Conservation (phyloP, 345 rosid genomes). For the Gossypium ekmanianum region DNA sequence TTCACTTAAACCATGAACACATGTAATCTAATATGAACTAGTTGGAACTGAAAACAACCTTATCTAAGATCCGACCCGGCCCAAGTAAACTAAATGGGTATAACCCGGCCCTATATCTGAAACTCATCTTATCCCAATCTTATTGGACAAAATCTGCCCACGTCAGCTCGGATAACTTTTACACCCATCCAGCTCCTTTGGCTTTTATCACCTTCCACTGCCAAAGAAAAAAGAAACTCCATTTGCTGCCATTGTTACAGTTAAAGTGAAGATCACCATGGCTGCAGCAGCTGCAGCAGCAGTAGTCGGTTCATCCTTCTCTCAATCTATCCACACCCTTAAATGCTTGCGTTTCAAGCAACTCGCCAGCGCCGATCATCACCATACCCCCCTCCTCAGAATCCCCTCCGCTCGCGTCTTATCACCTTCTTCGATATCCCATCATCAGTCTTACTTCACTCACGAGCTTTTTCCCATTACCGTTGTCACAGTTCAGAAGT, state of each 20-base stretch:
- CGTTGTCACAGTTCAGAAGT: constrained; percentile 12
- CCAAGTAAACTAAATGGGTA: too few species aligned
- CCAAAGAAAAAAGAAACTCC: neutral
- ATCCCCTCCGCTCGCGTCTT: constrained; percentile 18
- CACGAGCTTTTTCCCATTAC: constrained; percentile 14
- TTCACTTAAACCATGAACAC: too few species aligned
- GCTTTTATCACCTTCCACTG: neutral
- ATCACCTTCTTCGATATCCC: constrained; percentile 5
- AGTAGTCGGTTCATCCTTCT: constrained; percentile 39
- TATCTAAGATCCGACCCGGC: too few species aligned
- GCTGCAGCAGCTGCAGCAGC: constrained; percentile 41
- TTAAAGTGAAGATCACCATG: neutral
- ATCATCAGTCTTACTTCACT: constrained; percentile 9
- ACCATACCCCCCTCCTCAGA: constrained; percentile 17
- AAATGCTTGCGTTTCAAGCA: constrained; percentile 36
- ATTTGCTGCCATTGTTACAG: neutral
- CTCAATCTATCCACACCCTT: constrained; percentile 35
- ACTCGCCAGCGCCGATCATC: neutral
- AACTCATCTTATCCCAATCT: constrained; percentile 12
- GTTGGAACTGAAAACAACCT: too few species aligned
- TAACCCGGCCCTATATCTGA: neutral
- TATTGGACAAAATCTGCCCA: constrained; percentile 18
- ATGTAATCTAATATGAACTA: too few species aligned
- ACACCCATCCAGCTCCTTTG: neutral
- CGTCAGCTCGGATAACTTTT: constrained; percentile 9